Percentiles rank a stretch among this genome's conserved stretches.
These are phyloP conservation scores for Phytophthora nicotianae DNA, from an alignment of 352 stramenopile genomes.

Conservation along the genomic window DNA sequence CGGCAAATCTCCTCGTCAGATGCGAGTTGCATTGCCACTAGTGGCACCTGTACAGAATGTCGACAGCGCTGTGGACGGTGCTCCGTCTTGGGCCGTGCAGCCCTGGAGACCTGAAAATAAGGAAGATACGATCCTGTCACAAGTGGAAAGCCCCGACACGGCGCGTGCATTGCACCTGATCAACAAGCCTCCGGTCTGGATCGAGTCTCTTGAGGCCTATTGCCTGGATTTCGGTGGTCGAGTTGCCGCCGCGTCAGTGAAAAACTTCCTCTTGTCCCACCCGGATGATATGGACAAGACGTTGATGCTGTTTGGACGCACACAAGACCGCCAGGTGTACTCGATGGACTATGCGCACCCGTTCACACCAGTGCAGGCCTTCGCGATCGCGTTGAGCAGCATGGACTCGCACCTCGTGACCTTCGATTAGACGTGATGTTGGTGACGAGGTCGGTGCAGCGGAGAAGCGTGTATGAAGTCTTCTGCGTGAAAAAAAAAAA, in stretches of 20 bases:
- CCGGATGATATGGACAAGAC: conserved; percentile 88
- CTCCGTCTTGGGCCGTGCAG: conserved; percentile 59
- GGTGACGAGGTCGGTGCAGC: conserved; percentile 18
- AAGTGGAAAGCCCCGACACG: conserved; percentile 75
- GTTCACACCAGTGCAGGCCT: conserved; percentile 86
- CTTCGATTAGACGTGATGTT: conserved; percentile 66
- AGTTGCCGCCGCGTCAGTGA: conserved; percentile 79
- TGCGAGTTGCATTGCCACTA: conserved; percentile 76
- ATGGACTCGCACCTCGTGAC: conserved; percentile 90
- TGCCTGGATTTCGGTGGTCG: conserved; percentile 84
- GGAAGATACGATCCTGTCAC: conserved; percentile 80
- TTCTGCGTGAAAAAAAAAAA: conserved; percentile 27
- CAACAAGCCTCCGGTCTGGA: conserved; percentile 90
- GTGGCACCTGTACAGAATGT: conserved; percentile 50
- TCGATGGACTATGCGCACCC: conserved; percentile 89
- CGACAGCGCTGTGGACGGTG: conserved; percentile 47
- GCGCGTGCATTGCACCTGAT: conserved; percentile 71
- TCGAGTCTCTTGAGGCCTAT: conserved; percentile 87
- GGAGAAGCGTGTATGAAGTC: conserved; percentile 46
- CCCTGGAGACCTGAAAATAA: conserved; percentile 62
- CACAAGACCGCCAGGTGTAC: conserved; percentile 87
- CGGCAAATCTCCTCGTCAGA: conserved; percentile 85
- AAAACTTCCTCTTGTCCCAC: conserved; percentile 89
- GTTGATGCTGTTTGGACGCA: conserved; percentile 87
- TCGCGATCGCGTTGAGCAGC: conserved; percentile 87